These are phyloP conservation scores for Rosa chinensis DNA, from an alignment of 306 rosid species.

Conservation along the genomic window DNA sequence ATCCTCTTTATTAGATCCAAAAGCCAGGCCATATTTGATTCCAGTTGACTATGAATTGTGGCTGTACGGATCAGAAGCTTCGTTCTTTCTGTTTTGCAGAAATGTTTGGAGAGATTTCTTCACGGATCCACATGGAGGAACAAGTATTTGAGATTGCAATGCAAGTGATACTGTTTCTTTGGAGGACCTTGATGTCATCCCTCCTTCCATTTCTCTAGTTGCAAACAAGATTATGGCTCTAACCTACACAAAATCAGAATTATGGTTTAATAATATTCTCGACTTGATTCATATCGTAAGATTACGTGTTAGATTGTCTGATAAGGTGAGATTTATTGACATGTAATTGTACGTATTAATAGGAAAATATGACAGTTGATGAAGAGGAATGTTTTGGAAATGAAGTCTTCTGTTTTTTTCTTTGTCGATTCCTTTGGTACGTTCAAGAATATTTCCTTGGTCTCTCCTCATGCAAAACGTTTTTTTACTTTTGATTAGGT, in stretches of 20 bases:
- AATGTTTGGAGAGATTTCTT: slow-evolving; percentile 28
- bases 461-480: slow-evolving; percentile 3
- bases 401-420: not conserved
- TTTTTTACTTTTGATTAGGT: not conserved
- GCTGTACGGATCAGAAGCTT: slow-evolving; percentile 12
- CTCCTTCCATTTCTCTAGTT: slow-evolving; percentile 5
- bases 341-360: not conserved
- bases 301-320: not conserved
- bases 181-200: not conserved
- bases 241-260: slow-evolving; percentile 14
- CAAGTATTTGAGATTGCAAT: slow-evolving; percentile 11
- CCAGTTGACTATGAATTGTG: not conserved
- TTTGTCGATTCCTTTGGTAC: not conserved
- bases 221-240: slow-evolving; percentile 23
- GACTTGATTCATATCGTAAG: not conserved
- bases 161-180: not conserved
- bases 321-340: not conserved
- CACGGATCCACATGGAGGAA: slow-evolving; percentile 17
- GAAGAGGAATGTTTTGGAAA: not conserved
- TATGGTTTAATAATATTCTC: not conserved
- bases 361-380: not conserved
- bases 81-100: slow-evolving; percentile 31
- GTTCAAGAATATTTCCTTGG: not conserved
- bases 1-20: not conserved
- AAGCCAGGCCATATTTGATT: not conserved